A percentile compares a stretch with the other conserved stretches of the same genome.
phyloP scores from a whole-genome alignment of 2,329 filamentous ascomycete genomes.

The Talaromyces funiculosus region DNA sequence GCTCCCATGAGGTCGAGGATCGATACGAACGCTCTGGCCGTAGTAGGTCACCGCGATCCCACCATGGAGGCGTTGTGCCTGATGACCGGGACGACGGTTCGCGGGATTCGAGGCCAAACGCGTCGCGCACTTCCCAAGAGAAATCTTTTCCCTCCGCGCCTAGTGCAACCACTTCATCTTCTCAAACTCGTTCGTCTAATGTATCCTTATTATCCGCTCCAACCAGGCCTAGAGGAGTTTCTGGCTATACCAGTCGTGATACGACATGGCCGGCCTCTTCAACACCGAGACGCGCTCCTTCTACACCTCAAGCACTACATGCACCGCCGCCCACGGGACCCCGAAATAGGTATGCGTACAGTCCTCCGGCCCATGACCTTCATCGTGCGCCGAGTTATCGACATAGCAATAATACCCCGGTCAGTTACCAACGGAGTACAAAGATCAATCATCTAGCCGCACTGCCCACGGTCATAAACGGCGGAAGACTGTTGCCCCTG shows the following conservation, averaged over 20 bases:
- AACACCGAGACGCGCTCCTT: conserved; percentile 30
- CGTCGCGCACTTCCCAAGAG: background rate
- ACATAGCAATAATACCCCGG: conserved; percentile 22
- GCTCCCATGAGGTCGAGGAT: background rate
- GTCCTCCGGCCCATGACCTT: conserved; percentile 22
- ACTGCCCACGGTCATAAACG: conserved; percentile 35
- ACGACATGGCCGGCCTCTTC: conserved; percentile 28
- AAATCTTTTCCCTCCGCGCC: conserved; percentile 22
- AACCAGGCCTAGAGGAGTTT: conserved; percentile 42
- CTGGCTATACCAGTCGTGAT: conserved; percentile 24
- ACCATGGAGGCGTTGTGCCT: background rate
- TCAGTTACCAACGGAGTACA: conserved; percentile 25
- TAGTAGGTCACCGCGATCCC: conserved; percentile 2
- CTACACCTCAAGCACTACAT: conserved; percentile 13
- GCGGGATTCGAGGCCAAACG: background rate
- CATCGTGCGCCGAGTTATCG: conserved; percentile 32
- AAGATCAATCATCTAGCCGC: conserved; percentile 38
- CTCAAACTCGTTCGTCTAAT: conserved; percentile 34
- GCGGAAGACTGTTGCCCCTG: conserved; percentile 37
- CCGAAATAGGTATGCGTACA: conserved; percentile 27
- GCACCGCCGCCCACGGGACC: conserved; percentile 34
- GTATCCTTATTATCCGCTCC: conserved; percentile 42
- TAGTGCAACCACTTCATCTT: conserved; percentile 29
- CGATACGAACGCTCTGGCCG: background rate
- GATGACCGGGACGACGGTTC: conserved; percentile 1